Evolutionary conservation across 169 alveolate species (phyloP).

Genomic region (Plasmodium relictum): DNA sequence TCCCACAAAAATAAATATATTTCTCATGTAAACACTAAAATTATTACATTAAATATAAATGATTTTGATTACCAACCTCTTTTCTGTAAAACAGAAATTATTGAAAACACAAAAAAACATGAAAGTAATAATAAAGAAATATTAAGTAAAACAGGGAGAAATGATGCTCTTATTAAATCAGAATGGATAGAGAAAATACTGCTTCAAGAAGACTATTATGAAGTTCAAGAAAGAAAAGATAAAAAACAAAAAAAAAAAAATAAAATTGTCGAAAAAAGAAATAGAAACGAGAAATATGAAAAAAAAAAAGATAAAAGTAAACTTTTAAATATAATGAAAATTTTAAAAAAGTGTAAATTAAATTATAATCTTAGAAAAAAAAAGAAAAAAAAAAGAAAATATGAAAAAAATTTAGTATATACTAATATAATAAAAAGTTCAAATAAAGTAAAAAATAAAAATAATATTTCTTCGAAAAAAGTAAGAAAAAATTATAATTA

Average conservation of each 20-base stretch:
- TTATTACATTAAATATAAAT: conserved; percentile 34
- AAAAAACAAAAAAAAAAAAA: background rate
- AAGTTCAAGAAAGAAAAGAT: background rate
- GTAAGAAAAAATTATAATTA: conserved; percentile 17
- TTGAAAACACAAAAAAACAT: background rate
- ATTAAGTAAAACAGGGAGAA: background rate
- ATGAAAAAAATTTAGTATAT: background rate
- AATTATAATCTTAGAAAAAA: background rate
- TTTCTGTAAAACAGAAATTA: background rate
- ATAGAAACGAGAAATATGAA: background rate
- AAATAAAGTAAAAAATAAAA: too few relatives aligned
- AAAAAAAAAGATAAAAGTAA: background rate
- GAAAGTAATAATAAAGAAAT: background rate
- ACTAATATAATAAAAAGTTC: background rate
- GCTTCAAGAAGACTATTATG: conserved; percentile 39
- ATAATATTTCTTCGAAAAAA: background rate
- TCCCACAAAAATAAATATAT: background rate
- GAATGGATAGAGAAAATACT: conserved; percentile 43
- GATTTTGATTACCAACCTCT: conserved; percentile 29
- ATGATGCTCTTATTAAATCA: conserved; percentile 18
- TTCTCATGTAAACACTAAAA: background rate
- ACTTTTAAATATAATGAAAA: background rate
- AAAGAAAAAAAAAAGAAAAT: background rate
- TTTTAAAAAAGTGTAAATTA: background rate
- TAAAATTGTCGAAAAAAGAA: background rate